These are phyloP conservation scores for Kuraishia capsulata DNA, from an alignment of 805 yeast genomes.

Conservation along the genomic window DNA sequence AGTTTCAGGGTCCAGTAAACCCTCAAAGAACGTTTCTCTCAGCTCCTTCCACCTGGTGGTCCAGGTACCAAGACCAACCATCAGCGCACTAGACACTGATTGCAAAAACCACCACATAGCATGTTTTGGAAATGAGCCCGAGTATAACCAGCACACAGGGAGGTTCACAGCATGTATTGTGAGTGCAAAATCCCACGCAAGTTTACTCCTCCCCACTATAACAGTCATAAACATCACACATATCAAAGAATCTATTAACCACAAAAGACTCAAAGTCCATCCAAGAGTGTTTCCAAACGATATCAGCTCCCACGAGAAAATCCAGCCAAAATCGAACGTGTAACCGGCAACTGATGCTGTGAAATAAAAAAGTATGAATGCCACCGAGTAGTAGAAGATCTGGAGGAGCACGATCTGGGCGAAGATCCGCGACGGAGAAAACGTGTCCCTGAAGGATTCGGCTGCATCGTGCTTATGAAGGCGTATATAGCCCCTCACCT, in stretches of 20 bases:
- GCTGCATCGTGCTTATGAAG: conserved; percentile 1
- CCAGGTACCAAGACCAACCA: conserved; percentile 82
- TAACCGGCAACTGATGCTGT: conserved; percentile 66
- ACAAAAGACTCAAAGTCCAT: conserved; percentile 57
- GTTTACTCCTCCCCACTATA: conserved; percentile 84
- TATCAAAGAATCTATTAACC: conserved; percentile 78
- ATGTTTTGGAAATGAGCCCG: conserved; percentile 60
- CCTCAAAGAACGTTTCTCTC: conserved; percentile 83
- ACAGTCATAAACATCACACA: conserved; percentile 80
- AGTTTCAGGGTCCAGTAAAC: conserved; percentile 54
- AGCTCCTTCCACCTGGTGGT: conserved; percentile 88
- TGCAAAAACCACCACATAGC: conserved; percentile 84
- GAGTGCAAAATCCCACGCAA: conserved; percentile 96
- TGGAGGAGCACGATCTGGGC: conserved; percentile 76
- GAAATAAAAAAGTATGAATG: conserved; percentile 53
- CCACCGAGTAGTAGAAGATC: conserved; percentile 67
- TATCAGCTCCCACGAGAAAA: conserved; percentile 74
- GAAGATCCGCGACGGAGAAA: conserved; percentile 49
- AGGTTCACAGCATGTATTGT: conserved; percentile 82
- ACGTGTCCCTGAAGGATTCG: conserved; percentile 3
- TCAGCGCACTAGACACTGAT: conserved; percentile 49
- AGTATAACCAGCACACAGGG: conserved; percentile 54
- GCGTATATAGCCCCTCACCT: not conserved
- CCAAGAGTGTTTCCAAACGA: conserved; percentile 76
- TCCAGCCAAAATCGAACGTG: conserved; percentile 55